These are phyloP conservation scores for Dillenia turbinata DNA, from an alignment of 164 flowering plant species.

Conservation along the genomic window DNA sequence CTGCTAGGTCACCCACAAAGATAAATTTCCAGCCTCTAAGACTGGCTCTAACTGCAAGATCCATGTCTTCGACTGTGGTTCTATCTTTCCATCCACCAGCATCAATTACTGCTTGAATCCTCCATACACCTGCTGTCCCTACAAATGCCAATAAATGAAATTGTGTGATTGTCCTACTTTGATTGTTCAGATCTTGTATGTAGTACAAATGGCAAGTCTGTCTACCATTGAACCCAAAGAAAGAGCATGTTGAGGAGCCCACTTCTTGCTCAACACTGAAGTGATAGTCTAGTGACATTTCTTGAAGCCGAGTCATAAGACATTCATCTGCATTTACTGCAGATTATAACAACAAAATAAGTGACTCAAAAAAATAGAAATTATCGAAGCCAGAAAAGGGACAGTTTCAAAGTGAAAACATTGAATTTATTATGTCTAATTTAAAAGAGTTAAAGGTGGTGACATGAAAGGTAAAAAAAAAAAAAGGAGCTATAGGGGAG, in stretches of 20 bases:
- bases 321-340: constrained; percentile 64
- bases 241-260: constrained; percentile 60
- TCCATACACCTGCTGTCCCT: constrained; percentile 84
- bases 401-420: no score
- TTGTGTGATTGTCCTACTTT: neutral
- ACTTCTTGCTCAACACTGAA: constrained; percentile 78
- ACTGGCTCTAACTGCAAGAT: constrained; percentile 71
- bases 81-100: constrained; percentile 86
- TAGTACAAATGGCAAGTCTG: no score
- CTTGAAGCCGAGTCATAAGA: constrained; percentile 65
- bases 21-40: constrained; percentile 76
- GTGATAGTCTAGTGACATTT: constrained; percentile 70
- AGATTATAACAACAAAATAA: neutral
- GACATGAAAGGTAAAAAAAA: no score
- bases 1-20: constrained; percentile 46
- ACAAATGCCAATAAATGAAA: constrained; percentile 1
- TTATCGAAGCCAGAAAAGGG: no score
- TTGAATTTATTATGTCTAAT: no score
- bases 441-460: no score
- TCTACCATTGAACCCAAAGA: constrained; percentile 75
- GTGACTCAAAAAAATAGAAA: no score
- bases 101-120: constrained; percentile 51
- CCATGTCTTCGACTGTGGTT: constrained; percentile 82
- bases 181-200: no score
- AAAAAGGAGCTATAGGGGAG: no score